Evolutionary conservation across 495 filamentous ascomycete genomes (phyloP), one percentile per base, ranked within the genome.

Genomic region (Astrocystis sublimbata): DNA sequence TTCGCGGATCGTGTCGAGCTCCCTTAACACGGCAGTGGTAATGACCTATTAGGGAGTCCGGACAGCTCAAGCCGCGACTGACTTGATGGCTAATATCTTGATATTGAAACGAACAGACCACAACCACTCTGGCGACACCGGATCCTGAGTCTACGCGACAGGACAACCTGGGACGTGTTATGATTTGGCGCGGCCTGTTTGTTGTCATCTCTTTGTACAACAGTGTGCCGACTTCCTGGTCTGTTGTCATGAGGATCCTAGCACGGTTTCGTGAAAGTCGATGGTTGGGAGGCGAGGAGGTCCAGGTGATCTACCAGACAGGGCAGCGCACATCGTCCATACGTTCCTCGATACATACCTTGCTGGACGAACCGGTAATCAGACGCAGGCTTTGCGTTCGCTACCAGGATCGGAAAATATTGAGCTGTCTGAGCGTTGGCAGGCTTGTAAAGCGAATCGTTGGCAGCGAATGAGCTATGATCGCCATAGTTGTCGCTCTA

Each of bases 21-120:
- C 12, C 56, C 38, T 58, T 58, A 59, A 24, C 56, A 59, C 41
- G 30, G 56, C 28, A 40, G 55, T 58, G 41, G 56, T 59, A 59
- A 49, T 49, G 19, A 67, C 67, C 60, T 63, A 64, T 71, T 65
- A 63, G 60, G 67, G 62, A 71, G 69, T 67, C 66, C 69, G 67
- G 69, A 71, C 66, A 65, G 51, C 17, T 19, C 46, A 50, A 45
- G 69, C 69, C 69, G 69, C 46, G 54, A 54, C 61, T 65, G 61
- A 58, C 59, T 64, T 53, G 68, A 61, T 68, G 62, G 69, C 47
- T 65, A 63, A 61, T 62, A 40, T 57, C 59, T 52, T 58, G 51
- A 51, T 59, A 59, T 59, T 59, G 56, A 50, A 26, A 26, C 15
- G 19, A 59, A 24, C 43, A 59, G 56, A 36, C 33, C 42, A 24